phyloP scores from a whole-genome alignment of 768 basidiomycete genomes.

The Russula abietina region DNA sequence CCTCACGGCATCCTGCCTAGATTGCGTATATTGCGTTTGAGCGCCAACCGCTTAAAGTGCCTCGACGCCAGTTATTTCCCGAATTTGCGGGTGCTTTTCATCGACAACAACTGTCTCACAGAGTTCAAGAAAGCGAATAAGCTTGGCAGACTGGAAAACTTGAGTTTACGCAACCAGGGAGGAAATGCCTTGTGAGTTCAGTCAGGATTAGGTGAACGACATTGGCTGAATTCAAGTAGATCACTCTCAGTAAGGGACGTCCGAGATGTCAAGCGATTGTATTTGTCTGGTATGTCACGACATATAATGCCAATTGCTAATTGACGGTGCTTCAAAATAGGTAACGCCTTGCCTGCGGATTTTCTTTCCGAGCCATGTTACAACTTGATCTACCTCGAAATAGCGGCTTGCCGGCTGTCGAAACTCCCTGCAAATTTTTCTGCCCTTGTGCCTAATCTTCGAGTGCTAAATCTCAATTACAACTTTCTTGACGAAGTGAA shows the following conservation, averaged over 20 bases:
- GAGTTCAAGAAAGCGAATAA: constrained; percentile 48
- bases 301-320: constrained; percentile 24
- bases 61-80: constrained; percentile 57
- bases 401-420: constrained; percentile 79
- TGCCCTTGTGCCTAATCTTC: constrained; percentile 70
- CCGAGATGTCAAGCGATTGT: constrained; percentile 88
- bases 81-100: constrained; percentile 83
- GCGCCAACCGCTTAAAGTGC: constrained; percentile 67
- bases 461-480: constrained; percentile 93
- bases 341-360: constrained; percentile 56
- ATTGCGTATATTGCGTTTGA: constrained; percentile 79
- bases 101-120: constrained; percentile 73
- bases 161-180: constrained; percentile 87
- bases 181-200: constrained; percentile 65
- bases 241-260: constrained; percentile 55
- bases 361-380: constrained; percentile 75
- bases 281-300: constrained; percentile 75
- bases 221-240: constrained; percentile 32
- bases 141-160: constrained; percentile 73
- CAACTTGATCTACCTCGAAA: constrained; percentile 87
- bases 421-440: constrained; percentile 64
- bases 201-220: constrained; percentile 25
- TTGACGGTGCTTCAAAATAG: constrained; percentile 38
- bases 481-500: constrained; percentile 81
- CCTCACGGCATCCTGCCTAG: constrained; percentile 52